These are phyloP conservation scores for Aspergillus haitiensis DNA, from an alignment of 495 filamentous ascomycete species.

Conservation along the genomic window DNA sequence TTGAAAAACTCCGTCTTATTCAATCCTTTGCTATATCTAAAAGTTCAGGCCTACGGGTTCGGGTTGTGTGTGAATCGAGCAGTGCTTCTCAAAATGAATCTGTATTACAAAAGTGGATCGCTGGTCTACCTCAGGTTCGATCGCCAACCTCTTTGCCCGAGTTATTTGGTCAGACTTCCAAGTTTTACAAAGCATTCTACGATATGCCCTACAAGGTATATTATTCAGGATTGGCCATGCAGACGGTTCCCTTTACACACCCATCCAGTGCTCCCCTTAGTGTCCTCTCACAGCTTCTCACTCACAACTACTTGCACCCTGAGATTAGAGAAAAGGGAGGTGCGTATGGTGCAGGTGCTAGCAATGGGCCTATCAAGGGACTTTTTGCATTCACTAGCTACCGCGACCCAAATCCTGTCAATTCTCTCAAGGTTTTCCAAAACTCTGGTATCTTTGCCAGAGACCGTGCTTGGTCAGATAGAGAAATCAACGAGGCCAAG, in stretches of 20 bases:
- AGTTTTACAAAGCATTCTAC: constrained; percentile 75
- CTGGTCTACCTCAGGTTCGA: constrained; percentile 50
- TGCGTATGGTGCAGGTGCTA: constrained; percentile 91
- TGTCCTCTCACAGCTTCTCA: constrained; percentile 89
- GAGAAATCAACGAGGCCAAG: constrained; percentile 93
- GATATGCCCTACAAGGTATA: constrained; percentile 96
- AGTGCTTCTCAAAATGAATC: constrained; percentile 68
- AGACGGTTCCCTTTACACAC: constrained; percentile 83
- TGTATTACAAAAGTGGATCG: constrained; percentile 70
- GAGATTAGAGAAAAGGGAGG: constrained; percentile 98
- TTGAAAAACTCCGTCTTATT: constrained; percentile 83
- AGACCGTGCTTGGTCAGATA: constrained; percentile 79
- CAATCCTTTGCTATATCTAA: constrained; percentile 69
- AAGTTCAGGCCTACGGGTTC: constrained; percentile 62
- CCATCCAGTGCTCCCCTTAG: constrained; percentile 73
- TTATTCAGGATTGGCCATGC: constrained; percentile 77
- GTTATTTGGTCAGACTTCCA: constrained; percentile 36
- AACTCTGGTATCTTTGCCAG: constrained; percentile 81
- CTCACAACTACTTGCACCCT: constrained; percentile 94
- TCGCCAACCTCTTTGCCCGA: constrained; percentile 37
- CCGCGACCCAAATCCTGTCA: constrained; percentile 92
- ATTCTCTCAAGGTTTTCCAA: constrained; percentile 80
- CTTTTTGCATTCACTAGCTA: constrained; percentile 95
- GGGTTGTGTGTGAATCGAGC: constrained; percentile 81
- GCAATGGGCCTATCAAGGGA: constrained; percentile 73